Percentiles rank a stretch among this genome's conserved stretches.
Conservation (phyloP, 306 rosid genomes). For the Chamaecrista fasciculata region DNA sequence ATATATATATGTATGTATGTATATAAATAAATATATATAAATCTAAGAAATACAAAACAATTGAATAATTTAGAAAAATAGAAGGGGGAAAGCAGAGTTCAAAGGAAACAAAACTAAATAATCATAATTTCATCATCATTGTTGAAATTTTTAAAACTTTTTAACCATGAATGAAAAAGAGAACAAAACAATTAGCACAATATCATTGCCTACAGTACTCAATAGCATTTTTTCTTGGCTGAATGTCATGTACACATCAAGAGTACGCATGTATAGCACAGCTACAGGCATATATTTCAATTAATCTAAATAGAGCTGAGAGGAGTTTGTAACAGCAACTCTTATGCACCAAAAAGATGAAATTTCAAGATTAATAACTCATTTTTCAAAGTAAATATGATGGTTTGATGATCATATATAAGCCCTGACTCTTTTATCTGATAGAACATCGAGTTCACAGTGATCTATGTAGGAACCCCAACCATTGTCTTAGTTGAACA, state of each 20-base stretch:
- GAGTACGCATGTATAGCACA: neutral
- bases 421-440: neutral
- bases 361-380: neutral
- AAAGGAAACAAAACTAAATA: neutral
- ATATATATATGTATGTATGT: too few relatives aligned
- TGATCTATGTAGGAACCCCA: neutral
- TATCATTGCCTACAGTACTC: neutral
- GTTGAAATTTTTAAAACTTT: neutral
- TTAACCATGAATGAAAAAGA: neutral
- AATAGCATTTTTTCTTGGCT: neutral
- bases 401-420: neutral
- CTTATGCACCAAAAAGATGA: neutral
- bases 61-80: constrained; percentile 1
- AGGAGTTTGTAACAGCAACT: neutral
- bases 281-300: neutral
- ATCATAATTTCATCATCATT: neutral
- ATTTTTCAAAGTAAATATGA: neutral
- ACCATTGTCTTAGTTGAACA: neutral
- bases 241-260: neutral
- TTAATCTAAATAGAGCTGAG: neutral
- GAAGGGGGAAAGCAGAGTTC: constrained; percentile 1
- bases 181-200: neutral
- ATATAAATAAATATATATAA: too few relatives aligned
- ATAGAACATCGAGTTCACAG: neutral
- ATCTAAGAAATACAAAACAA: constrained; percentile 1